These are phyloP conservation scores for Pistacia atlantica DNA, from an alignment of 345 rosid genomes.

Conservation along the genomic window DNA sequence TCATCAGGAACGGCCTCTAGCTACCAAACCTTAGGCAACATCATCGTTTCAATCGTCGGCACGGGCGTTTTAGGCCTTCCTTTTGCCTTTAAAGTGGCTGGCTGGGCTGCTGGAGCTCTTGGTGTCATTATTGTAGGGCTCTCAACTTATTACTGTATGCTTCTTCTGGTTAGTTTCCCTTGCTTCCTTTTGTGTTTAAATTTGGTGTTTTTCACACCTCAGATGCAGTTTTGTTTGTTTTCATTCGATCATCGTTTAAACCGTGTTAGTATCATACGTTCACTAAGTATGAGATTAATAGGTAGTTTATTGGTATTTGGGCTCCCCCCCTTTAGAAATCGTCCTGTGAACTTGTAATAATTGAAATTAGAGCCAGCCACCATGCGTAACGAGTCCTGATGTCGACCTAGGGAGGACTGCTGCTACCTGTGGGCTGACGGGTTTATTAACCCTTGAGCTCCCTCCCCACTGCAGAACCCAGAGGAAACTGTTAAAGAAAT, in stretches of 20 bases:
- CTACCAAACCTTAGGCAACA: conserved; percentile 84
- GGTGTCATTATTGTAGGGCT: conserved; percentile 64
- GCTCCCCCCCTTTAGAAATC: no score
- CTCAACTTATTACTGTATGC: conserved; percentile 90
- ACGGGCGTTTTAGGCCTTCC: conserved; percentile 94
- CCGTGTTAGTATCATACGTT: no score
- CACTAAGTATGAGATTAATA: no score
- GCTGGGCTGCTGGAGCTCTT: conserved; percentile 80
- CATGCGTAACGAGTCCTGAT: no score
- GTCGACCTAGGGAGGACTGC: no score
- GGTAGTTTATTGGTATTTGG: no score
- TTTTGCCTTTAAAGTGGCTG: conserved; percentile 82
- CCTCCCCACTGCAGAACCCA: no score
- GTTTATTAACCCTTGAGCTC: no score
- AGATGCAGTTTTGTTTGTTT: conserved; percentile 1
- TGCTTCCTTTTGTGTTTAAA: not conserved
- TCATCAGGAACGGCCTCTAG: conserved; percentile 61
- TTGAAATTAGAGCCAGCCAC: no score
- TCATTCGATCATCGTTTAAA: no score
- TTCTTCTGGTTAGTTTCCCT: conserved; percentile 69
- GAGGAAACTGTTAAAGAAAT: not conserved
- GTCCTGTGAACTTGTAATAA: no score
- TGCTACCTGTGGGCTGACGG: no score
- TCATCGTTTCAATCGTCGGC: conserved; percentile 86
- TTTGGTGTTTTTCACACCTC: not conserved